Evolutionary conservation across 2,329 filamentous ascomycete species (phyloP).

Genomic region (Fusarium sp.): DNA sequence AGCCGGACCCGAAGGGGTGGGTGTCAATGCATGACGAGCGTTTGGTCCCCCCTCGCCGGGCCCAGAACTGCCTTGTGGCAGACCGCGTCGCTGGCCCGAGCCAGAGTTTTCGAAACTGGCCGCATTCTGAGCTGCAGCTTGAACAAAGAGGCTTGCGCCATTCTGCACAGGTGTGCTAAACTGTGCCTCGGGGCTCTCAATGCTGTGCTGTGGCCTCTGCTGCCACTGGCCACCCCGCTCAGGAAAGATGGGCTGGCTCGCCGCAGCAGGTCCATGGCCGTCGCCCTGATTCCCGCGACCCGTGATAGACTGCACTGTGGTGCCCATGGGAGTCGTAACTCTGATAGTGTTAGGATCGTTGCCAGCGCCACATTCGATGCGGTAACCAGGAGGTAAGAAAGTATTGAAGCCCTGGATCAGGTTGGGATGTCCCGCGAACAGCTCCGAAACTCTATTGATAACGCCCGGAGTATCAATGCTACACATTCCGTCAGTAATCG

Average conservation of each 20-base stretch:
- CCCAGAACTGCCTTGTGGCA: slow-evolving; percentile 47
- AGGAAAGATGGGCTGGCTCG: slow-evolving; percentile 59
- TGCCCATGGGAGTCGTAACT: slow-evolving; percentile 98
- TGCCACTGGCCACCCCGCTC: slow-evolving; percentile 67
- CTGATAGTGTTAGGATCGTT: slow-evolving; percentile 96
- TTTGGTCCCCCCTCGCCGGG: slow-evolving; percentile 56
- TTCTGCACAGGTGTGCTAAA: slow-evolving; percentile 70
- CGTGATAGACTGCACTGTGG: slow-evolving; percentile 89
- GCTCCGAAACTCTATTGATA: slow-evolving; percentile 93
- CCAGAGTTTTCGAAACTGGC: slow-evolving; percentile 48
- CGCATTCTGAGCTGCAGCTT: slow-evolving; percentile 53
- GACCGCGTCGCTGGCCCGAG: slow-evolving; percentile 48
- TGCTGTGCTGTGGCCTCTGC: slow-evolving; percentile 67
- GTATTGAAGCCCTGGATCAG: slow-evolving; percentile 99
- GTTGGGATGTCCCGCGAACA: slow-evolving; percentile 95
- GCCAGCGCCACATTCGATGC: slow-evolving; percentile 94
- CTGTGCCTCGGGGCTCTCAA: slow-evolving; percentile 72
- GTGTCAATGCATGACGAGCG: slow-evolving; percentile 68
- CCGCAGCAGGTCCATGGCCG: slow-evolving; percentile 51
- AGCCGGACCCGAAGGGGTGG: slow-evolving; percentile 69
- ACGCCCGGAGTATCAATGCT: slow-evolving; percentile 97
- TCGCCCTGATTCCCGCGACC: slow-evolving; percentile 63
- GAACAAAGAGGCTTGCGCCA: slow-evolving; percentile 61
- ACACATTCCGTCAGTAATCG: slow-evolving; percentile 43
- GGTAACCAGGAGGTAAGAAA: slow-evolving; percentile 93